These are phyloP conservation scores for Botryotinia narcissicola DNA, from an alignment of 2,329 filamentous ascomycete genomes.

Conservation along the genomic window DNA sequence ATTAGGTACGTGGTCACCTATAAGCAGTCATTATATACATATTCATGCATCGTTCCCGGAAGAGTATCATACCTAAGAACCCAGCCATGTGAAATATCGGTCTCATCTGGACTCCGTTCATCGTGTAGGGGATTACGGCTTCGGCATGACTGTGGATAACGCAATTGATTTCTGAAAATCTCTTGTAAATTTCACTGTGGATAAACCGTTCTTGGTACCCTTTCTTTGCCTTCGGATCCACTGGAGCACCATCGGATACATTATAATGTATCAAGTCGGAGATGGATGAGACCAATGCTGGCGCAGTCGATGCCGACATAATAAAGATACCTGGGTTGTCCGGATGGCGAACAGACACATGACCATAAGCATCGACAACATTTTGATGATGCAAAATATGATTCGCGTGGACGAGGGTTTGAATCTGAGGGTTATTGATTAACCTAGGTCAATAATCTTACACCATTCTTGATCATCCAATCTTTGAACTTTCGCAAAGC, in stretches of 20 bases:
- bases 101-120: slow-evolving; percentile 42
- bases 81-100: slow-evolving; percentile 46
- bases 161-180: slow-evolving; percentile 41
- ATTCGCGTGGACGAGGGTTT: slow-evolving; percentile 27
- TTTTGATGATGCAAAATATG: slow-evolving; percentile 53
- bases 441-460: not conserved
- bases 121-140: slow-evolving; percentile 44
- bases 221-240: slow-evolving; percentile 41
- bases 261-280: slow-evolving; percentile 49
- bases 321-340: slow-evolving; percentile 46
- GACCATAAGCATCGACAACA: slow-evolving; percentile 54
- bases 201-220: slow-evolving; percentile 48
- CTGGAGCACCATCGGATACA: slow-evolving; percentile 43
- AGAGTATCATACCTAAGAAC: slow-evolving; percentile 40
- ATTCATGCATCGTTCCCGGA: not conserved
- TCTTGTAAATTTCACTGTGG: slow-evolving; percentile 48
- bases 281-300: slow-evolving; percentile 45
- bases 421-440: not conserved
- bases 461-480: not conserved
- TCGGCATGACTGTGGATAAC: slow-evolving; percentile 48
- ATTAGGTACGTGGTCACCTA: slow-evolving; percentile 34
- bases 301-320: slow-evolving; percentile 48
- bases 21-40: slow-evolving; percentile 11
- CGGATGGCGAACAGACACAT: slow-evolving; percentile 53
- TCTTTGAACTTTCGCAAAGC: not conserved